Conservation (phyloP, 2,329 filamentous ascomycete genomes). For the Colletotrichum limetticola region DNA sequence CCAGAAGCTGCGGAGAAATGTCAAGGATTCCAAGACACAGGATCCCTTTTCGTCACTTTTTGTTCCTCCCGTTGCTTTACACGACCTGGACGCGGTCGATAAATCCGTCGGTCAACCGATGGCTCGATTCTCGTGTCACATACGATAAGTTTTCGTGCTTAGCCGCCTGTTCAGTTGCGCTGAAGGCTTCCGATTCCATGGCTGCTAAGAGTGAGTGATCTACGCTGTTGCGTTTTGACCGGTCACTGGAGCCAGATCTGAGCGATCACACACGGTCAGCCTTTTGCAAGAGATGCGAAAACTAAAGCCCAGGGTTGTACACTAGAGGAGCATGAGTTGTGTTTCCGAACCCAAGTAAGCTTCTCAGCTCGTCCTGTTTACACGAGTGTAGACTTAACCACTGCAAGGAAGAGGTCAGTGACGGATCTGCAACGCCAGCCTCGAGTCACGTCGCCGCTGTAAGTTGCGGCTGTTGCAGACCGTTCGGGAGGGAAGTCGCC, state of each 20-base stretch:
- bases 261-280: conserved; percentile 1
- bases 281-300: neutral
- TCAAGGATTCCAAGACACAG: neutral
- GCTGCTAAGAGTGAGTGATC: conserved; percentile 19
- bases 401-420: conserved; percentile 13
- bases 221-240: neutral
- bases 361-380: neutral
- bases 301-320: neutral
- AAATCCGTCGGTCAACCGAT: conserved; percentile 8
- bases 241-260: neutral
- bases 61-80: neutral
- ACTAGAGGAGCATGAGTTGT: neutral
- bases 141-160: neutral
- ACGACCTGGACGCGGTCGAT: neutral
- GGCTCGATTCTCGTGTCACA: conserved; percentile 18
- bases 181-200: conserved; percentile 11
- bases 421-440: conserved; percentile 31
- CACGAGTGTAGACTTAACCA: neutral
- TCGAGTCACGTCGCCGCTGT: conserved; percentile 21
- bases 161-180: conserved; percentile 15
- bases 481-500: conserved; percentile 18
- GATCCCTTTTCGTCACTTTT: neutral
- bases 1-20: conserved; percentile 14
- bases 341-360: neutral
- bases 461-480: conserved; percentile 24